Percentiles rank a stretch among this genome's conserved stretches.
Evolutionary conservation across 2,329 filamentous ascomycete genomes (phyloP).

Genomic region (Chaetomium olivaceum): DNA sequence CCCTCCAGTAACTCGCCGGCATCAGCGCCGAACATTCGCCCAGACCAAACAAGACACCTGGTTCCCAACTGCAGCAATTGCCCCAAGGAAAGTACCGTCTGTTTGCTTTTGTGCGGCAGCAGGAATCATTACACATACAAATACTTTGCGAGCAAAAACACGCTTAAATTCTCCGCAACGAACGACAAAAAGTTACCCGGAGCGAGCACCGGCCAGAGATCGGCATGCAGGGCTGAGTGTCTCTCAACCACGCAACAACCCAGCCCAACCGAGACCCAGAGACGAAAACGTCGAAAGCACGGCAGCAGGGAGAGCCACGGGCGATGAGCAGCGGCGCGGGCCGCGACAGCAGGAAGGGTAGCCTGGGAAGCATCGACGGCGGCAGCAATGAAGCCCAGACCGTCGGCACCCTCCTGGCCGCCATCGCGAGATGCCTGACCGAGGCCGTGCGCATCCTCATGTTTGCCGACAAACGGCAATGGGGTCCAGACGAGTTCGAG

Average conservation of each 20-base stretch:
- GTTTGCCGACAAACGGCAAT: conserved; percentile 59
- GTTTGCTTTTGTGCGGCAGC: background rate
- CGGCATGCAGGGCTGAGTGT: background rate
- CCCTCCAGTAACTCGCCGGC: conserved; percentile 8
- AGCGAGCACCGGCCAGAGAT: background rate
- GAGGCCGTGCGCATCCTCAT: conserved; percentile 56
- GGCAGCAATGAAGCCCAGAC: conserved; percentile 36
- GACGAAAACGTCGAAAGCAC: background rate
- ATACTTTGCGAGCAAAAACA: too few species aligned
- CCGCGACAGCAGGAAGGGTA: conserved; percentile 26
- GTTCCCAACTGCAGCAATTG: background rate
- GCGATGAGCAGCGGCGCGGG: conserved; percentile 25
- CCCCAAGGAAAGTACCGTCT: background rate
- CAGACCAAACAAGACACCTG: conserved; percentile 1
- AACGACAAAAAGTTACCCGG: background rate
- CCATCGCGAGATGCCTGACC: conserved; percentile 56
- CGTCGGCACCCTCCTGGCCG: conserved; percentile 60
- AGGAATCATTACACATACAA: background rate
- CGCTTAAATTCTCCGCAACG: background rate
- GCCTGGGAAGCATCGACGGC: conserved; percentile 7
- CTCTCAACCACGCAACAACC: background rate
- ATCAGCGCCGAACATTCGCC: conserved; percentile 4
- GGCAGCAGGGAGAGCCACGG: background rate
- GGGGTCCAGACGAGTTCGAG: conserved; percentile 61
- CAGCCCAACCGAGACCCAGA: background rate